Percentiles rank a stretch among this genome's conserved stretches.
phyloP scores from a whole-genome alignment of 2,329 filamentous ascomycete species.

The Penicillium sp. region DNA sequence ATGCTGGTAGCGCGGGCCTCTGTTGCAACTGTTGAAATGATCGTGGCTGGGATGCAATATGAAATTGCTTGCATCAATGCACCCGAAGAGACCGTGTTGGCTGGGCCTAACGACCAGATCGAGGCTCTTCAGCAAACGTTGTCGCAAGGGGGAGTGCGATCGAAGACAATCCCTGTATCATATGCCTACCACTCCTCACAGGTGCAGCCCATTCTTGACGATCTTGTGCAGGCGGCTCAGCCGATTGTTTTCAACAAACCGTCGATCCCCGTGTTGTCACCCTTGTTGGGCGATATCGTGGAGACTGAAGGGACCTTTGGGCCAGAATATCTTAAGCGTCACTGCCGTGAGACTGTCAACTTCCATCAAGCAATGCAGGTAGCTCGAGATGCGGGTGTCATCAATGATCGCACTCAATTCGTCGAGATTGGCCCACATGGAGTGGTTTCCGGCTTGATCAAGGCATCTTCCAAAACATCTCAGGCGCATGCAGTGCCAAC shows the following conservation, averaged over 20 bases:
- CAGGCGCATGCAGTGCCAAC: neutral
- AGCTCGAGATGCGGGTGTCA: neutral
- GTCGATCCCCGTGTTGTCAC: neutral
- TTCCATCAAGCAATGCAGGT: neutral
- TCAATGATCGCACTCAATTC: neutral
- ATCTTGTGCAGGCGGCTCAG: neutral
- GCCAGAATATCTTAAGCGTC: neutral
- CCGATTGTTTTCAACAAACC: neutral
- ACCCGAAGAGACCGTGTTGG: neutral
- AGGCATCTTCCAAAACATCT: neutral
- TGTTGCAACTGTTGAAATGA: neutral
- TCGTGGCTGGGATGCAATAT: neutral
- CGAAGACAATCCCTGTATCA: neutral
- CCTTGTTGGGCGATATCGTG: neutral
- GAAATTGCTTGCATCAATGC: neutral
- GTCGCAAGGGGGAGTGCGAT: neutral
- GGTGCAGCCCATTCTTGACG: neutral
- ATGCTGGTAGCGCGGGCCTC: neutral
- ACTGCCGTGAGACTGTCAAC: neutral
- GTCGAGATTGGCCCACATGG: neutral
- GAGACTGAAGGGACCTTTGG: neutral
- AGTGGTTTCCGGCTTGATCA: neutral
- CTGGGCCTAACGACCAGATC: neutral
- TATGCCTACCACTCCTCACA: neutral
- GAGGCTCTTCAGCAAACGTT: neutral